Base-by-base conservation (phyloP, 257 asterid genomes). In the Paraleonurus japonicus region DNA sequence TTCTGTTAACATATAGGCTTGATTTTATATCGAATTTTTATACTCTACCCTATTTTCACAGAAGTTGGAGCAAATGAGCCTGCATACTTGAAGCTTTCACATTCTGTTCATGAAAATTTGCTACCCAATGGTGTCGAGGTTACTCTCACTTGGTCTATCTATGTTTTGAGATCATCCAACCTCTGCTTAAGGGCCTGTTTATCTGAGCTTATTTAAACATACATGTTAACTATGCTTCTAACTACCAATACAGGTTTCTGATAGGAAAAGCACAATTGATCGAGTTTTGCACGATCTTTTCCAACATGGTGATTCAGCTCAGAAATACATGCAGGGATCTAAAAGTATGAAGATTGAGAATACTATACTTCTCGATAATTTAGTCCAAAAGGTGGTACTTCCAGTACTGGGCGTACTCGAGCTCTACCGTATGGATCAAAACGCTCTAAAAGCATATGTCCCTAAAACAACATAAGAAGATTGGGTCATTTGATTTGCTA, bases 301-400 rank as follows among this genome's bases (percentile, higher is more conserved):
- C 75, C 96, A 86, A 81, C 86, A 76, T 68, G 96, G 98, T 43
- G 96, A 89, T 80, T 79, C 93, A 7, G 94, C 92, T 66, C 81
- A 85, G 72, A 92, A 92, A 79, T 92, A 86, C 79, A 80, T 80
- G 83, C 92, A 89, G 59, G 96, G 97, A 62, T 91, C 96, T 35
- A 88, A 78, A 75, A 85, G 77, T 77, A 78, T 86, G 76, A 86
- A 85, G 79, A 87, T 86, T 47, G 97, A 91, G 79, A 76, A 84
- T 50, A 80, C 85, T n/a, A 89, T 94, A 53, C 97, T 91, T 75
- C 97, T 94, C 10, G 97, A 94, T 80, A 94, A 83, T 84, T 80
- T 39, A 83, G 92, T 91, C 64, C 83, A 41, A 24, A 84, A 78
- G 76, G 80, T 69, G 74, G 80, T 71, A 59, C 64, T 43, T 76